Conservation (phyloP, 1,284 basidiomycete species). For the Leccinum angustisporum region DNA sequence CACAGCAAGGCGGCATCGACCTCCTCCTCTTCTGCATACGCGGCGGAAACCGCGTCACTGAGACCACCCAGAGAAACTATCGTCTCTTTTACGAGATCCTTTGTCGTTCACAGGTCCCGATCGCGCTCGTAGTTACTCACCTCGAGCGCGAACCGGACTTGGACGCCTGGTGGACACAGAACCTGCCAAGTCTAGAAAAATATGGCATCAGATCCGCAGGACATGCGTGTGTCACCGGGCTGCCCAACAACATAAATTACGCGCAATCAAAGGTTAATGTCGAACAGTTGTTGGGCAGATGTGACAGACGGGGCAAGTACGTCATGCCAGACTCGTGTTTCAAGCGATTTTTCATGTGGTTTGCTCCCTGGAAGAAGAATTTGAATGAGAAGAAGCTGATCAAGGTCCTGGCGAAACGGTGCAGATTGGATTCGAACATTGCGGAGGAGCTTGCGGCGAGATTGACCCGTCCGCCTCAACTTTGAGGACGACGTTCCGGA, state of each 20-base stretch:
- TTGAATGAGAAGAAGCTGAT: conserved; percentile 20
- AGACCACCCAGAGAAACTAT: conserved; percentile 36
- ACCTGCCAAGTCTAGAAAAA: conserved; percentile 17
- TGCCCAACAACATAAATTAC: conserved; percentile 17
- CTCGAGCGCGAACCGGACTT: conserved; percentile 36
- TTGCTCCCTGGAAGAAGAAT: conserved; percentile 7
- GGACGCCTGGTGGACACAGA: conserved; percentile 33
- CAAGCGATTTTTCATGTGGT: conserved; percentile 17
- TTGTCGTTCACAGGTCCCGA: conserved; percentile 33
- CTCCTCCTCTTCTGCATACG: conserved; percentile 40
- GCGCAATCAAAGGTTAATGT: conserved; percentile 17
- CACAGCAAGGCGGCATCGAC: conserved; percentile 31
- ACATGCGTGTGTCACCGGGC: conserved; percentile 40
- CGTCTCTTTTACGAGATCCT: conserved; percentile 35
- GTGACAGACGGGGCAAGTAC: conserved; percentile 14
- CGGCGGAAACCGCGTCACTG: conserved; percentile 33
- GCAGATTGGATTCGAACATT: conserved; percentile 18
- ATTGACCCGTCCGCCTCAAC: not conserved
- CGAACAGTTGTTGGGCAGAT: conserved; percentile 15
- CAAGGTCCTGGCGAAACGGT: conserved; percentile 23
- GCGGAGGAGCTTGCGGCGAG: conserved; percentile 17
- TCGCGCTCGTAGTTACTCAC: conserved; percentile 37
- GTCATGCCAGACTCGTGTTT: conserved; percentile 31
- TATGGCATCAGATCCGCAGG: conserved; percentile 29
- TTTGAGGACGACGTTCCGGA: too few species aligned